Percentiles rank a stretch among this genome's conserved stretches.
These are phyloP conservation scores for Wickerhamomyces alni DNA, from an alignment of 805 yeast species.

Conservation along the genomic window DNA sequence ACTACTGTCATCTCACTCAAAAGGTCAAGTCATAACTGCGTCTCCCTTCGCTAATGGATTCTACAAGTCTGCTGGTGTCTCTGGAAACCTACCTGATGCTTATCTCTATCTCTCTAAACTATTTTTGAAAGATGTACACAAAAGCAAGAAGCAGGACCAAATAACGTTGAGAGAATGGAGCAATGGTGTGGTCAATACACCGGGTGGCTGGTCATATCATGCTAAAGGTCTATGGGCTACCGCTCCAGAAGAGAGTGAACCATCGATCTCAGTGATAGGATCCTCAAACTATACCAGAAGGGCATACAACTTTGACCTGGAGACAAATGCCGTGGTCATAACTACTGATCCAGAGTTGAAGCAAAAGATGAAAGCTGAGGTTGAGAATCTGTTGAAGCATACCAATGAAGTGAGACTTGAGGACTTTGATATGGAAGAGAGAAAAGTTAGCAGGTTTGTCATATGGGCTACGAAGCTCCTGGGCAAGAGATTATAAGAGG, in stretches of 20 bases:
- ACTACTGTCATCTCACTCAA: constrained; percentile 51
- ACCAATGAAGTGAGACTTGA: constrained; percentile 47
- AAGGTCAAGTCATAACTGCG: constrained; percentile 79
- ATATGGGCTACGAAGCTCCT: constrained; percentile 59
- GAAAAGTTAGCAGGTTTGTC: constrained; percentile 58
- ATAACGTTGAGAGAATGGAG: constrained; percentile 79
- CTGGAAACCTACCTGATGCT: constrained; percentile 79
- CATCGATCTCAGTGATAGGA: constrained; percentile 79
- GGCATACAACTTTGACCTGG: constrained; percentile 83
- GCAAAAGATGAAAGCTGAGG: constrained; percentile 51
- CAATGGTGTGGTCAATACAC: constrained; percentile 74
- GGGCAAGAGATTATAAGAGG: constrained; percentile 43
- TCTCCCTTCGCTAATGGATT: constrained; percentile 93
- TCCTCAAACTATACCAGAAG: constrained; percentile 91
- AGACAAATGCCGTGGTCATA: constrained; percentile 75
- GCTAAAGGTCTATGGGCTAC: constrained; percentile 93
- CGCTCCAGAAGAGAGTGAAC: constrained; percentile 48
- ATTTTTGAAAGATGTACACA: constrained; percentile 51
- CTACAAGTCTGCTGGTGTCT: constrained; percentile 75
- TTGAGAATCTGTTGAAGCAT: constrained; percentile 49
- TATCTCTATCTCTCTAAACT: constrained; percentile 69
- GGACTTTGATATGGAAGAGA: constrained; percentile 59
- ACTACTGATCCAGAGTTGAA: constrained; percentile 63
- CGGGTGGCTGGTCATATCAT: constrained; percentile 94
- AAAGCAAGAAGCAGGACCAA: constrained; percentile 32